phyloP scores from a whole-genome alignment of 148 eudicot species.

The Silene conica region DNA sequence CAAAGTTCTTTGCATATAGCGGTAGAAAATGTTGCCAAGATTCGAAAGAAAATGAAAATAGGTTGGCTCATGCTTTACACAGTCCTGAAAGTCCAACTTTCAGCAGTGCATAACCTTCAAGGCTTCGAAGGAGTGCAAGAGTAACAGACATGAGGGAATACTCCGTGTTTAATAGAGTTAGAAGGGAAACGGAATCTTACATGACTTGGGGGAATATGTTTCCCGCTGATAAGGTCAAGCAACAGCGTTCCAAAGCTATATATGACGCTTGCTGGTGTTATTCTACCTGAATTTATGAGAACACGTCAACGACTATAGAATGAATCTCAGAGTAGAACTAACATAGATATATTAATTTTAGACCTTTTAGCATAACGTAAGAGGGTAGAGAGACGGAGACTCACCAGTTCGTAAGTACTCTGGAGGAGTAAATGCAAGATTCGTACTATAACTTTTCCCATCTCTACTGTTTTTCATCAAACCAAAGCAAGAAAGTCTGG shows the following conservation, averaged over 20 bases:
- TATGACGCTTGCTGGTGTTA: slow-evolving; percentile 62
- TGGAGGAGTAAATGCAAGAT: slow-evolving; percentile 73
- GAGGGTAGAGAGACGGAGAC: not conserved
- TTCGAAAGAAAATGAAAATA: too few relatives aligned
- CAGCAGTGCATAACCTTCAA: too few relatives aligned
- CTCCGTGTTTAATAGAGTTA: not conserved
- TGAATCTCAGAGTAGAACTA: too few relatives aligned
- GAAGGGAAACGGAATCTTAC: slow-evolving; percentile 32
- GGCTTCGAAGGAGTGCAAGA: too few relatives aligned
- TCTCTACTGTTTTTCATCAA: slow-evolving; percentile 72
- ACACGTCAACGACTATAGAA: not conserved
- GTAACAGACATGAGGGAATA: too few relatives aligned
- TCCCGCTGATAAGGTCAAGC: slow-evolving; percentile 71
- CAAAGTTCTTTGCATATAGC: too few relatives aligned
- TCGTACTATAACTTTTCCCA: slow-evolving; percentile 70
- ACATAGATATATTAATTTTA: too few relatives aligned
- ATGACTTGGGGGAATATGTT: slow-evolving; percentile 70
- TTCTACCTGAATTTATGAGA: slow-evolving; percentile 38
- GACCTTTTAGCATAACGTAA: not conserved
- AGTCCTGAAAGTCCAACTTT: too few relatives aligned
- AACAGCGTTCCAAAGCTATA: slow-evolving; percentile 68
- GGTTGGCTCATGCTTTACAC: too few relatives aligned
- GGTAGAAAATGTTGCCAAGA: too few relatives aligned
- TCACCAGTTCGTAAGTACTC: slow-evolving; percentile 67
- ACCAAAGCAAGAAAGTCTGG: slow-evolving; percentile 75